Evolutionary conservation across 2,329 filamentous ascomycete species (phyloP).

Genomic region (Verticillium alfalfae): DNA sequence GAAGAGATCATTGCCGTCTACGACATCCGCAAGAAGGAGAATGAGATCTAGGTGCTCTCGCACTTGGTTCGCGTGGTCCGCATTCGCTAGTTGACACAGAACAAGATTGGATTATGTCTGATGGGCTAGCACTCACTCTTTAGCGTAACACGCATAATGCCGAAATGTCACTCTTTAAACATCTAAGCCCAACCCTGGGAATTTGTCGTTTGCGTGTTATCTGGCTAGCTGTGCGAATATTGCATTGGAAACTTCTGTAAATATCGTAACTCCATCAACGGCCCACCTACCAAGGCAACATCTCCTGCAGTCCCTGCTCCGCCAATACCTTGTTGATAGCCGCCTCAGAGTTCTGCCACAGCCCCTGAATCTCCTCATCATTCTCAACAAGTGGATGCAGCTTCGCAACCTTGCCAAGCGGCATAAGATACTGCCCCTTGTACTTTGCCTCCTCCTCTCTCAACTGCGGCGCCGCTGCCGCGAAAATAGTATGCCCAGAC

Average conservation of each 20-base stretch:
- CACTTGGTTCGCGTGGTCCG: neutral
- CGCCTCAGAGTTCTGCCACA: slow-evolving; percentile 13
- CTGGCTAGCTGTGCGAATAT: too few species aligned
- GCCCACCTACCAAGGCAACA: neutral
- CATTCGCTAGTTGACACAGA: neutral
- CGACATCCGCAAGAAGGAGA: slow-evolving; percentile 72
- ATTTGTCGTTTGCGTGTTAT: too few species aligned
- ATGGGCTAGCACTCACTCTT: neutral
- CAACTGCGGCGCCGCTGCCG: slow-evolving; percentile 8
- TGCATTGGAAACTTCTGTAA: too few species aligned
- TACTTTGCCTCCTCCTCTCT: slow-evolving; percentile 2
- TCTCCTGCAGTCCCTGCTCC: neutral
- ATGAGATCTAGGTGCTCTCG: slow-evolving; percentile 42
- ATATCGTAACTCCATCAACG: neutral
- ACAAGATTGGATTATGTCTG: neutral
- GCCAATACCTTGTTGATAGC: slow-evolving; percentile 9
- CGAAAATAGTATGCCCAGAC: slow-evolving; percentile 7
- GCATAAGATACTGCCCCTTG: slow-evolving; percentile 11
- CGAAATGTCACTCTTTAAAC: neutral
- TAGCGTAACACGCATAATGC: neutral
- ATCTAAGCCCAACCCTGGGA: too few species aligned
- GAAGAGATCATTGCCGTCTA: slow-evolving; percentile 78
- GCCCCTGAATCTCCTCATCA: slow-evolving; percentile 2
- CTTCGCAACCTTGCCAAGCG: slow-evolving; percentile 2
- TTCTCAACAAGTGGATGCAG: slow-evolving; percentile 9